These are phyloP conservation scores for Blastocystis sp. DNA, from an alignment of 352 stramenopile genomes.

Conservation along the genomic window DNA sequence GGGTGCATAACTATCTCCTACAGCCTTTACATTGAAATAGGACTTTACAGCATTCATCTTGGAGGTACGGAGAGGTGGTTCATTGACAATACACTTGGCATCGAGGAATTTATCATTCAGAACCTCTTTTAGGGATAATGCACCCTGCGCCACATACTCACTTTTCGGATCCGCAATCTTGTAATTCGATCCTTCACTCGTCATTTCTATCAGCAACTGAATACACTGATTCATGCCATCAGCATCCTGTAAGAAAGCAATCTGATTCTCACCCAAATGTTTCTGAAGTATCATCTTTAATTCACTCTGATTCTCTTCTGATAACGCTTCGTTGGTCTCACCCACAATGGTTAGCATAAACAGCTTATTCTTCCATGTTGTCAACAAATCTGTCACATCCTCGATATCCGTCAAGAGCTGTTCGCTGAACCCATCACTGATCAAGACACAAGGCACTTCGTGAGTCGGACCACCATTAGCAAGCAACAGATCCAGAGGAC, in stretches of 20 bases:
- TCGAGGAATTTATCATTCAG: no score
- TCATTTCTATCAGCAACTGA: background rate
- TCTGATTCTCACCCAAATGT: background rate
- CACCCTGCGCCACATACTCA: background rate
- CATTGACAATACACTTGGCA: no score
- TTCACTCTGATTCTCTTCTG: background rate
- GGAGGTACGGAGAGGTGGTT: no score
- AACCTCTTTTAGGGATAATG: no score
- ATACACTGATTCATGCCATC: background rate
- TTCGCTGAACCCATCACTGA: constrained; percentile 42
- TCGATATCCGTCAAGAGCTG: background rate
- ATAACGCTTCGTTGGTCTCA: background rate
- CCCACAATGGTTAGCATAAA: constrained; percentile 29
- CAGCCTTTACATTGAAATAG: no score
- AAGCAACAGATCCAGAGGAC: constrained; percentile 8
- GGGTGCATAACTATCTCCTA: background rate
- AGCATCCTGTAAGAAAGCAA: background rate
- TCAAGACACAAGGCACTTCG: background rate
- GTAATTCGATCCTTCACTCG: background rate
- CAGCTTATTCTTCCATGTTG: background rate
- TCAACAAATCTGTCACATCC: background rate
- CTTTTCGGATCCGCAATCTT: background rate
- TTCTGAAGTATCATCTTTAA: no score
- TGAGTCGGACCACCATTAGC: background rate
- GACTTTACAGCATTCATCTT: no score